Evolutionary conservation across 495 filamentous ascomycete species (phyloP).

Genomic region (Hypoxylon lenormandii): DNA sequence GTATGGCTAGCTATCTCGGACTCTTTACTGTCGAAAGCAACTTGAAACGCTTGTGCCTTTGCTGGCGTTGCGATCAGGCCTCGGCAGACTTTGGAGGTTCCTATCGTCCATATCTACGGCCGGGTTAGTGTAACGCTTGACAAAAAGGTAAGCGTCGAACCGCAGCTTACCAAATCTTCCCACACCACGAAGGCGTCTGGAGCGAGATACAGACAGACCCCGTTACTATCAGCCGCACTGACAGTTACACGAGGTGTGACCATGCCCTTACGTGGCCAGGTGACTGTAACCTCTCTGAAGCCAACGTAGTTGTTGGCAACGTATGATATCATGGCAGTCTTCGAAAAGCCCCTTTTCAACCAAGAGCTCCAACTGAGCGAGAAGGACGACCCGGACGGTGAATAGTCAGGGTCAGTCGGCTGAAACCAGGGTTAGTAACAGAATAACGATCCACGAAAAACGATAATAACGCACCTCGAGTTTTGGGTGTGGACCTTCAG

Average conservation of each 20-base stretch:
- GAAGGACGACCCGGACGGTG: conserved; percentile 58
- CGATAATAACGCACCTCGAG: conserved; percentile 46
- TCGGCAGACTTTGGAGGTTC: conserved; percentile 49
- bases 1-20: conserved; percentile 42
- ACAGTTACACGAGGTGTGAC: conserved; percentile 46
- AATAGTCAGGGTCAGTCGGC: conserved; percentile 55
- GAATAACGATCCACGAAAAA: not conserved
- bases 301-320: conserved; percentile 59
- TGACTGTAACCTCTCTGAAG: conserved; percentile 57
- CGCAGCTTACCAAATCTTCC: conserved; percentile 56
- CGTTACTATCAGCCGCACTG: conserved; percentile 48
- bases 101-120: conserved; percentile 54
- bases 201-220: conserved; percentile 58
- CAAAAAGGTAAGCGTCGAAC: not conserved
- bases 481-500: conserved; percentile 56
- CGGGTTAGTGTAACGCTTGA: conserved; percentile 27
- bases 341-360: conserved; percentile 46
- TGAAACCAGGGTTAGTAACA: conserved; percentile 11
- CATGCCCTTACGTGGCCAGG: conserved; percentile 38
- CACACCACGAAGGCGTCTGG: conserved; percentile 62
- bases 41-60: conserved; percentile 54
- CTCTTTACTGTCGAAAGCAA: conserved; percentile 43
- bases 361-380: conserved; percentile 61
- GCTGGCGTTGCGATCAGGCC: conserved; percentile 59
- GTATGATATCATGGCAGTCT: conserved; percentile 56